Evolutionary conservation across 2,329 filamentous ascomycete species (phyloP), one percentile per base, ranked within the genome.

Genomic region (Pseudogymnoascus sp.): DNA sequence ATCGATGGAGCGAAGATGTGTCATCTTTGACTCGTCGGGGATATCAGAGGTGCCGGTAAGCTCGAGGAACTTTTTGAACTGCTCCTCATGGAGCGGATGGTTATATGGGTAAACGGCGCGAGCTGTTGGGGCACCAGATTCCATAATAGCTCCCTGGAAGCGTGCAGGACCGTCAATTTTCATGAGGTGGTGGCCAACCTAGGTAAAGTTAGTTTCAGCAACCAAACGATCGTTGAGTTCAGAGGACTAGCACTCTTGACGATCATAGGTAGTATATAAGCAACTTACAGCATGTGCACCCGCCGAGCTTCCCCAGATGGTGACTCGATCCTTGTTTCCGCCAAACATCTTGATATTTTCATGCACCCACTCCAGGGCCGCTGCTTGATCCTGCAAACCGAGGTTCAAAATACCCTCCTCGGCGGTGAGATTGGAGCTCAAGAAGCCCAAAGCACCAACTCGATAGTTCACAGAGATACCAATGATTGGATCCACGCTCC

Each of bases 131-230:
- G 78, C 80, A 10, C 83, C 83, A 3, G 82, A 85, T 69, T 86
- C 83, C 37, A 85, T 75, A 62, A 86, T 83, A 26, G 78, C 81
- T 67, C 79, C 80, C 65, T 77, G 74, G 68, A 86, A 83, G 64
- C 78, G 78, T 21, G 76, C 66, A 60, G 68, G 31, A 9, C 65
- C 31, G 21, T 76, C 71, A 21, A 77, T 72, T 40, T 76, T 71
- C 69, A 89, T 82, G 15, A 90, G 74, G 67, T 89, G 87, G 69
- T 91, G 88, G 2, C 87, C 88, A 67, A 89, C 82, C 82, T 87
- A 42, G 23, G 65, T 44, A 46, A 53, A 35, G 46, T 64, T 62
- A 26, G 67, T 65, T 7, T 69, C 59, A 37, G 46, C 59, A 6
- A 56, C 5, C 17, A 35, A 31, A 17, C 23, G 26, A 53, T 46